Base-by-base conservation (phyloP, 306 rosid species). In the Quercus glauca region DNA sequence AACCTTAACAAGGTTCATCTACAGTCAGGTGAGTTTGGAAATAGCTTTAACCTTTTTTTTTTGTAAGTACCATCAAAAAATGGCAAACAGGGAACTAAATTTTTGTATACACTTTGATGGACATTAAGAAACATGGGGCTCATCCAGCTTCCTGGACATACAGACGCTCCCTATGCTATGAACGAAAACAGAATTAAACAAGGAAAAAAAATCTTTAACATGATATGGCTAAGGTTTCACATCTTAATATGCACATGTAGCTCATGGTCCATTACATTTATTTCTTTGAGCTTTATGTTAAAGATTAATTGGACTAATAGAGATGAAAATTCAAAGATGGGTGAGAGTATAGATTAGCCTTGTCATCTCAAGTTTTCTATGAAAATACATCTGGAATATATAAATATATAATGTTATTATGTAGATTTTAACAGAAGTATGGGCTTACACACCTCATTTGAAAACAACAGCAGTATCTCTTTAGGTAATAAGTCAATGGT, bases 1-100 rank as follows among this genome's bases (percentile, higher is more conserved):
- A 82, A 88, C 87, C 73, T 83, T 96, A 74, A 89, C 94, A 26
- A 89, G 80, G 76, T 96, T 96, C 89, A 87, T 96, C 81, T 90
- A 87, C 82, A 81, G 83, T 82, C 99, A 93, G 96, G 99, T 90
- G 69, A 88, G 76, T 63, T 72, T 9, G 74, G 74, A 71, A 28
- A 35, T 60, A 20, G 31, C 20, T 74, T 37, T 64, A 25, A 41
- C 61, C 12, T 35, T 35, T 35, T 29, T 5, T 63, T 19, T 73
- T 60, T 18, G 19, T 11, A 43, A 25, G 52, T 57, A 29, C 71
- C 14, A n/a, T 64, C 51, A 33, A 33, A n/a, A 33, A n/a, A 80
- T 80, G 23, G 49, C 18, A 59, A 57, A 26, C 55, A 23, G 55
- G 19, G 35, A 2, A 12, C 6, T 61, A 2, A 67, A 67, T 33